Base-by-base conservation (phyloP, 2,329 filamentous ascomycete genomes). In the Leptosphaerulina australis region DNA sequence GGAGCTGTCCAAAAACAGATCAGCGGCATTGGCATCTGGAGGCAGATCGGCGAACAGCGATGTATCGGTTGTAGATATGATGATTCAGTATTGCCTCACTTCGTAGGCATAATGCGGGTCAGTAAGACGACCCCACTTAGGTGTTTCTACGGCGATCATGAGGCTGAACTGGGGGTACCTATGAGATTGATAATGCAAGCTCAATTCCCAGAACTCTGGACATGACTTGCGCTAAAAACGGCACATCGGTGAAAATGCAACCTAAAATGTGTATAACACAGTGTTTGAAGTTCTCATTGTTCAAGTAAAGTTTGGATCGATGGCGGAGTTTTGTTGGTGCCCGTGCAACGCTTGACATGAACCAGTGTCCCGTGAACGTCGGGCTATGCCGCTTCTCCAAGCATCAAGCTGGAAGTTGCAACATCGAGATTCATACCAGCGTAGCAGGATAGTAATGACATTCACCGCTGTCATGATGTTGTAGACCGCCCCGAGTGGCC, bases 81-180 rank as follows among this genome's bases (percentile, higher is more conserved):
- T 4, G 15, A 20, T n/a, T 17, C 26, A 10, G 21, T 22, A 26
- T n/a, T 34, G 41, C 48, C 36, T 46, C 41, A 46, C 11, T 36
- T 21, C 17, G 48, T 46, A 51, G 36, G 41, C 41, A 51, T 51
- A 46, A 51, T 26, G 41, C 34, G 36, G 36, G 41, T 28, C 36
- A 11, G 9, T 17, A 35, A 29, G 35, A 26, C 18, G 15, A 12
- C 37, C 36, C 41, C 48, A 51, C 41, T 41, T 51, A n/a, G 48
- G 25, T 26, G 36, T 46, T 51, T 46, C 48, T 37, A 30, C 21
- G 48, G 30, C 41, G 41, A 41, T 46, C 36, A 26, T 44, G 36
- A 46, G 43, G 36, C 48, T 46, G 36, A 45, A 37, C 31, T 51
- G 41, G 41, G 35, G 41, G 28, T 41, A 28, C 41, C 48, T 51